Evolutionary conservation across 1,284 basidiomycete genomes (phyloP).

Genomic region (Exobasidium rhododendri): DNA sequence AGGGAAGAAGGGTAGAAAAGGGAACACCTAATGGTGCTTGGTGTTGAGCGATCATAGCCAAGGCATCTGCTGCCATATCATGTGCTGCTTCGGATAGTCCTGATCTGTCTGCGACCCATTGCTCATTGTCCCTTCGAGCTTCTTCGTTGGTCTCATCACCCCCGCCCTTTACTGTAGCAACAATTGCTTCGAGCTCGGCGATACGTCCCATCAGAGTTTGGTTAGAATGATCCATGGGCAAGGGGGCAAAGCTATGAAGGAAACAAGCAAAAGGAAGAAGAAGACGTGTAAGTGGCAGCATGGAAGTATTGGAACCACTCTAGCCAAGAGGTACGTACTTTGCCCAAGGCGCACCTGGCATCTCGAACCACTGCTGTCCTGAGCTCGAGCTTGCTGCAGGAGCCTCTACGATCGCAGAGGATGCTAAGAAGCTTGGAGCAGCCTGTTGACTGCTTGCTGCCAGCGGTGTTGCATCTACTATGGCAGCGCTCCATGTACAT

Average conservation of each 20-base stretch:
- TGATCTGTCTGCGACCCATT: neutral
- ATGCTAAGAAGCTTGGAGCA: neutral
- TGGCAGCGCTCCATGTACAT: conserved; percentile 43
- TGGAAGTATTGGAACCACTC: too few species aligned
- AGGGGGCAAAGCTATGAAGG: neutral
- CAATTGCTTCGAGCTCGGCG: neutral
- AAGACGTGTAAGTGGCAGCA: too few species aligned
- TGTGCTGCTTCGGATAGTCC: conserved; percentile 2
- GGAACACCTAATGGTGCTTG: neutral
- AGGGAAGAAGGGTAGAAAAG: neutral
- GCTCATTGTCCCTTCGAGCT: neutral
- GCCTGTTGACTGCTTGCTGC: neutral
- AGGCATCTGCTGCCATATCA: conserved; percentile 14
- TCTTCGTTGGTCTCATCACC: neutral
- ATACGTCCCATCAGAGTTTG: conserved; percentile 4
- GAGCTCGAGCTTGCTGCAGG: neutral
- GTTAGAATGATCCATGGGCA: neutral
- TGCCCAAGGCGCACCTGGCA: neutral
- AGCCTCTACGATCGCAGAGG: neutral
- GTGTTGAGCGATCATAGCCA: conserved; percentile 16
- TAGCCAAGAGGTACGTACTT: too few species aligned
- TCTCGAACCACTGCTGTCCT: neutral
- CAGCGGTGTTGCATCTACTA: neutral
- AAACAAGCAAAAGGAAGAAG: too few species aligned
- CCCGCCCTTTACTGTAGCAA: neutral